Evolutionary conservation across 306 rosid species (phyloP), one percentile per base, ranked within the genome.

Genomic region (Arachis stenosperma): DNA sequence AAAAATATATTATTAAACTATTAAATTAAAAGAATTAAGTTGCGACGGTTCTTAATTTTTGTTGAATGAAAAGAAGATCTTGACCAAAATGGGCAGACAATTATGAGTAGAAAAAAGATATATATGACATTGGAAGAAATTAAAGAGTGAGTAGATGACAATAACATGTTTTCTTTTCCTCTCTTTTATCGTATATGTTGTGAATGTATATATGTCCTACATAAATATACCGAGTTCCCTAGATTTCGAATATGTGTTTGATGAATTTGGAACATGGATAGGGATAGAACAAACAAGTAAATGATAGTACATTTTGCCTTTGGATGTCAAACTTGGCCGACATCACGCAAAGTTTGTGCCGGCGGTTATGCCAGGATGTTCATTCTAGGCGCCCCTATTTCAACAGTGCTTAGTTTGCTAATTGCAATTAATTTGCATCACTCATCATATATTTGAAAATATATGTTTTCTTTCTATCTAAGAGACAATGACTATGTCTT

Each of bases 301-400:
- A 71, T 65, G 77, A 56, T 56, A 17, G 77, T 61, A 61, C 62
- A 64, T 51, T 55, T 83, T 61, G 68, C 41, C 52, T 59, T 14
- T 37, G 2, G 46, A 58, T 78, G 75, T 76, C 65, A 67, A 40
- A 61, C 67, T 44, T 47, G 50, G 80, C 84, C 87, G 84, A 83
- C 87, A 83, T 14, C 84, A 76, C 61, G 82, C 87, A 80, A 83
- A 83, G 84, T 83, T 83, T 73, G 62, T 80, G 87, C 82, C 87
- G 82, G 75, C 70, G 74, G 84, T 76, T 79, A 64, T 71, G 82
- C 76, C 71, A 83, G 82, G 69, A 76, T 83, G 87, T 76, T 80
- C 56, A 80, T 80, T 61, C 82, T 67, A 75, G 67, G 81, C 71
- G 68, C 84, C 81, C 64, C 75, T 80, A 80, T 80, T 75, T 69